Evolutionary conservation across 768 basidiomycete species (phyloP), one percentile per base, ranked within the genome.

Genomic region (Psilocybe cubensis): DNA sequence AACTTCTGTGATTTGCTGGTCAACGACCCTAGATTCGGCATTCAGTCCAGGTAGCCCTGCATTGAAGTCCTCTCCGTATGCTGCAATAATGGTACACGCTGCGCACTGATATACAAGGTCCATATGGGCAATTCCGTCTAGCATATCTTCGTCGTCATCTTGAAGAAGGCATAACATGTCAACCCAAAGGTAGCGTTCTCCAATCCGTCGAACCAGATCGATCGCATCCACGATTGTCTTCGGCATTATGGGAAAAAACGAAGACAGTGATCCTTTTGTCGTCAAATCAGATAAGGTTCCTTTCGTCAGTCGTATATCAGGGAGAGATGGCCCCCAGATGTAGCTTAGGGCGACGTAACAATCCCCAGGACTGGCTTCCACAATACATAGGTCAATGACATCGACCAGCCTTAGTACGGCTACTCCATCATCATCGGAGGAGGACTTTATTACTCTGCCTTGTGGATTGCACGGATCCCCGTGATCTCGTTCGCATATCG

Each of bases 261-360:
- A 9, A 8, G 9, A 14, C 10, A 54, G 25, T 12, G 14, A 8
- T 4, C 42, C 42, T 17, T 54, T 44, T 4, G 41, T 20, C 5
- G 17, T 23, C 7, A 54, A 18, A 14, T 44, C 14, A 2, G 8
- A 0, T 6, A n/a, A 9, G 10, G 27, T 54, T 5, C 20, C n/a
- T 1, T 7, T 40, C 4, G 20, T 8, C 42, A 54, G n/a, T 8
- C 28, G 41, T 3, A 54, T 29, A 4, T 17, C 18, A 10, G 25
- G 12, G 1, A 28, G 18, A 17, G 29, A n/a, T 29, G 18, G 52
- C 3, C 52, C 52, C 52, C 52, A 54, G 8, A 54, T 43, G 31
- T 54, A 54, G 27, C 52, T 54, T n/a, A 54, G 20, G 5, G 52
- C 42, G 10, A 45, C 11, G 29, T 54, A 54, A 9, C 52, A 43